Evolutionary conservation across 2,329 filamentous ascomycete species (phyloP), one percentile per base, ranked within the genome.

Genomic region (Trichoderma koningiopsis): DNA sequence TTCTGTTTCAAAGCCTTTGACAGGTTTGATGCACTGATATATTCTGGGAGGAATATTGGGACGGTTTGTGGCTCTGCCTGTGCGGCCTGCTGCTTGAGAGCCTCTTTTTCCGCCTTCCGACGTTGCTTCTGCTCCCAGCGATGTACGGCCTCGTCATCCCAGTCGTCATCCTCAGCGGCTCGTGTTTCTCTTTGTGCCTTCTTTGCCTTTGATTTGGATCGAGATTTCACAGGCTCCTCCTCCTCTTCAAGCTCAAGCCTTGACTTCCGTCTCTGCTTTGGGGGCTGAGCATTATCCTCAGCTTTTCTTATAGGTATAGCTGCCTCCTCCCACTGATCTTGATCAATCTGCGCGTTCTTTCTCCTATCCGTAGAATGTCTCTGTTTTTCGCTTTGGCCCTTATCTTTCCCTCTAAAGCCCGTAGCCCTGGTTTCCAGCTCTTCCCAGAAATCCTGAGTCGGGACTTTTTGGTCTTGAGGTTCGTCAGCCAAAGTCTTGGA

Each of bases 1-100:
- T 89, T 88, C 35, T 97, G 85, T 71, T 89, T 90, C 27, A 98
- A 83, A 4, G 92, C 88, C 70, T 89, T 85, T 4, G 94, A 93
- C 52, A 99, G 82, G 72, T 94, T 93, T 11, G 88, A 86, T n/a
- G 97, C 90, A 75, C 89, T 96, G 79, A 99, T 96, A 74, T 93
- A 97, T 76, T 97, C 93, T 0, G 96, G 96, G 27, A 99, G 83
- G 65, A 91, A 87, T 57, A 99, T 92, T 1, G 81, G 81, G 1
- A 85, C 86, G 2, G 86, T 87, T 40, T 78, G 77, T 73, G 87
- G 61, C 74, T 80, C 77, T 61, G 77, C 78, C 70, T 80, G 78
- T 76, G 80, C 78, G 70, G 80, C 81, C 72, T 79, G 72, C 52
- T 78, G 76, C 70, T 80, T 82, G 64, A 75, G 77, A 16, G 80